These are phyloP conservation scores for Alternaria gansuensis DNA, from an alignment of 2,329 filamentous ascomycete genomes.

Conservation along the genomic window DNA sequence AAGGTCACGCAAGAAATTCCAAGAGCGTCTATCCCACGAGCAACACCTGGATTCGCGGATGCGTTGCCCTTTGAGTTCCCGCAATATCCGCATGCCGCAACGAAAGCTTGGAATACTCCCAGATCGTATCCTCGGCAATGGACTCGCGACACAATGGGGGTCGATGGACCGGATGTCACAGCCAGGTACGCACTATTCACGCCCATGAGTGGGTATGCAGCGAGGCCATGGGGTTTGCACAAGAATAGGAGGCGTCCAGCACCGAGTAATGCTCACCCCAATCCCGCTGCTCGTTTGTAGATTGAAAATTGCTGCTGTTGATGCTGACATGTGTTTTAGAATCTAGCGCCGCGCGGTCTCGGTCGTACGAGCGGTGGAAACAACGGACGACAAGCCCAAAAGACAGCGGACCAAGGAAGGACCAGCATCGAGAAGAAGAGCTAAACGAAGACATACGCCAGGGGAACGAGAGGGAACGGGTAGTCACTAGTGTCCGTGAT, in stretches of 20 bases:
- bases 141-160: constrained; percentile 11
- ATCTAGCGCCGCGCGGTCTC: constrained; percentile 10
- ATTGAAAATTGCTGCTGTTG: constrained; percentile 23
- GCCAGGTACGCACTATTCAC: constrained; percentile 35
- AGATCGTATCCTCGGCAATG: constrained; percentile 27
- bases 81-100: constrained; percentile 17
- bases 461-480: constrained; percentile 5
- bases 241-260: constrained; percentile 24
- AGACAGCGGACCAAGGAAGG: not conserved
- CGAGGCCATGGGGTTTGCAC: constrained; percentile 22
- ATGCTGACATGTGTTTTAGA: constrained; percentile 17
- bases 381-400: constrained; percentile 7
- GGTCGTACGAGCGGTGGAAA: constrained; percentile 1
- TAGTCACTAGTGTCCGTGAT: not conserved
- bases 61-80: constrained; percentile 21
- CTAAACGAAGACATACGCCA: not conserved
- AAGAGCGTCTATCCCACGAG: constrained; percentile 29
- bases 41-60: constrained; percentile 18
- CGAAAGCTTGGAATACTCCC: constrained; percentile 19
- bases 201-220: constrained; percentile 10
- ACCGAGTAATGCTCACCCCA: constrained; percentile 39
- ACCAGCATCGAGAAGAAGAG: not conserved
- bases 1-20: constrained; percentile 32
- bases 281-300: constrained; percentile 15
- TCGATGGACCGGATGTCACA: constrained; percentile 7